These are phyloP conservation scores for Lasiodiplodia gonubiensis DNA, from an alignment of 2,329 filamentous ascomycete genomes.

Conservation along the genomic window DNA sequence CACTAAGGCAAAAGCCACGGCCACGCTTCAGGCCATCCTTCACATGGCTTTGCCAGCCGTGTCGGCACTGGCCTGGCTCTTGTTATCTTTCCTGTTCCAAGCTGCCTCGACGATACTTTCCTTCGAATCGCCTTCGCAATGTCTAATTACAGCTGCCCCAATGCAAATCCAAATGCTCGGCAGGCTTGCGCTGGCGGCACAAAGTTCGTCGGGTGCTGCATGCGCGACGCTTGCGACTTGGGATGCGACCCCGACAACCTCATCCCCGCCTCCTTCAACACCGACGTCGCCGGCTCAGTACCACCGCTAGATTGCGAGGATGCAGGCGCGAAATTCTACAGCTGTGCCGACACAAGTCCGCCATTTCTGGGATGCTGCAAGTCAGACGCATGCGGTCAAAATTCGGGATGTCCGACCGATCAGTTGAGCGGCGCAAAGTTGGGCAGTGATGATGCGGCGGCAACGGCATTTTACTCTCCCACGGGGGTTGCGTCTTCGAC, in stretches of 20 bases:
- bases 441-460: slow-evolving; percentile 33
- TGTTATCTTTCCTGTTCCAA: too few species aligned
- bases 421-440: slow-evolving; percentile 38
- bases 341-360: slow-evolving; percentile 38
- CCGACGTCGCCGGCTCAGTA: slow-evolving; percentile 39
- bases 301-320: slow-evolving; percentile 43
- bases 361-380: slow-evolving; percentile 50
- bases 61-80: too few species aligned
- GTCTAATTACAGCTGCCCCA: slow-evolving; percentile 40
- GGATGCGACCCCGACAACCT: slow-evolving; percentile 45
- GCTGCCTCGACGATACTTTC: too few species aligned
- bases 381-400: slow-evolving; percentile 40
- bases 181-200: slow-evolving; percentile 41
- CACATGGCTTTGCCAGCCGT: too few species aligned
- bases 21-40: too few species aligned
- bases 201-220: slow-evolving; percentile 51
- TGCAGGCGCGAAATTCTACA: slow-evolving; percentile 40
- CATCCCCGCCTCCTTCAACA: slow-evolving; percentile 42
- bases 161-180: slow-evolving; percentile 38
- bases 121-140: background rate
- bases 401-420: slow-evolving; percentile 36
- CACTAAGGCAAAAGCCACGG: too few species aligned
- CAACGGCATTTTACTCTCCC: slow-evolving; percentile 33
- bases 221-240: slow-evolving; percentile 44
- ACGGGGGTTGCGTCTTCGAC: background rate